Conservation (phyloP, 1,284 basidiomycete species). For the Polyporus tsugae region DNA sequence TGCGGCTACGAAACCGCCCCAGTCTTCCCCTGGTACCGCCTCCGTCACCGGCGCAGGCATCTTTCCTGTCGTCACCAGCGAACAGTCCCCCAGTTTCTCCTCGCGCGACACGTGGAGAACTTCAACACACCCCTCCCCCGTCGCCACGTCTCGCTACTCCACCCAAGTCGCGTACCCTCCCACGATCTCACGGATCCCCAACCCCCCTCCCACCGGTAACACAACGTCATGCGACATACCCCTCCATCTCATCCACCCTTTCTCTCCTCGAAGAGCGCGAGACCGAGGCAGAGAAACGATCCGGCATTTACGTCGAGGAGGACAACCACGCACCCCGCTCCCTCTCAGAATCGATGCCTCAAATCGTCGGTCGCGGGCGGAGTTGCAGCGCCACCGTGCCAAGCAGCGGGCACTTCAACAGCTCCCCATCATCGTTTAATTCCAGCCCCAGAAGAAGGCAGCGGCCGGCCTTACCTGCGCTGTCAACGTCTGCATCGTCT, state of each 20-base stretch:
- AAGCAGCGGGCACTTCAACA: constrained; percentile 15
- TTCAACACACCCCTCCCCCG: constrained; percentile 27
- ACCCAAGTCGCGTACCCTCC: constrained; percentile 28
- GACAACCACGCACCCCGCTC: constrained; percentile 4
- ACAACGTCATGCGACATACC: constrained; percentile 40
- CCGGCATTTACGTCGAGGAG: constrained; percentile 39
- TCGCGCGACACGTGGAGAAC: constrained; percentile 13
- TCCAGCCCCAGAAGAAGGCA: constrained; percentile 32
- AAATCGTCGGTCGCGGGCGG: constrained; percentile 22
- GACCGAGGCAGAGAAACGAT: constrained; percentile 37
- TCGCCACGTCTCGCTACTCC: constrained; percentile 29
- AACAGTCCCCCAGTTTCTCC: constrained; percentile 21
- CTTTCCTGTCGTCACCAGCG: constrained; percentile 14
- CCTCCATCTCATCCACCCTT: constrained; percentile 44
- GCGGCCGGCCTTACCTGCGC: constrained; percentile 36
- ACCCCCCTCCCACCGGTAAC: constrained; percentile 14
- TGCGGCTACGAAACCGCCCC: constrained; percentile 24
- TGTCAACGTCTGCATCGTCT: constrained; percentile 41
- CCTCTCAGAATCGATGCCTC: constrained; percentile 2
- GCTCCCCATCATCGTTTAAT: constrained; percentile 19
- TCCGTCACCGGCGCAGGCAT: constrained; percentile 23
- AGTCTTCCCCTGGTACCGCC: constrained; percentile 32
- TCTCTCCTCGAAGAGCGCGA: constrained; percentile 41
- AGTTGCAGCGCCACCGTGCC: constrained; percentile 30
- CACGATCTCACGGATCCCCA: constrained; percentile 22